A percentile compares a stretch with the other conserved stretches of the same genome.
phyloP scores from a whole-genome alignment of 2,329 filamentous ascomycete genomes.

The Cladophialophora carrionii region DNA sequence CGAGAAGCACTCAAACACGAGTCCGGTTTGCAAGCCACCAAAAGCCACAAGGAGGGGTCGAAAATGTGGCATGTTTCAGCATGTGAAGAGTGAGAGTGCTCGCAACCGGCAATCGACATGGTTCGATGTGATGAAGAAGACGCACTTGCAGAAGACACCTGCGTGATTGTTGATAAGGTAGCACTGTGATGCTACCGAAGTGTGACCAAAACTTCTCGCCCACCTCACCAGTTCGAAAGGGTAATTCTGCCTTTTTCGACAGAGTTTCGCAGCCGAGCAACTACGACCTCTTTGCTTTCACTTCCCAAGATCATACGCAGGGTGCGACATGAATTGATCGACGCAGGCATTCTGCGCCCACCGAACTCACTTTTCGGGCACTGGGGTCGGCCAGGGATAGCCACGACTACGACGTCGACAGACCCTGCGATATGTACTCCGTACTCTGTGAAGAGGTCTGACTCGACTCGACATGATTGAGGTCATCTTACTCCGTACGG shows the following conservation, averaged over 20 bases:
- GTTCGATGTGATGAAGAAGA: slow-evolving; percentile 20
- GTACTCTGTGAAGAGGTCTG: neutral
- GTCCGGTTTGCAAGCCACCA: neutral
- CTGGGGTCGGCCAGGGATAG: neutral
- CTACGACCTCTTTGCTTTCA: neutral
- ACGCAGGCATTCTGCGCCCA: neutral
- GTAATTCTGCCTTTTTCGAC: neutral
- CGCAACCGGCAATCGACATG: neutral
- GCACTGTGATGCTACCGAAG: neutral
- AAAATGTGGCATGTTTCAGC: neutral
- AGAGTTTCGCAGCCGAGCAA: neutral
- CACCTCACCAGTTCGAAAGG: neutral
- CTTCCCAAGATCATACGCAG: neutral
- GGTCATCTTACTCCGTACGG: neutral
- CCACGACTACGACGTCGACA: neutral
- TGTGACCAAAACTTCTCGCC: neutral
- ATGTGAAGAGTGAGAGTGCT: neutral
- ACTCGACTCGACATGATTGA: neutral
- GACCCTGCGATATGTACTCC: neutral
- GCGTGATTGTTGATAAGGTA: slow-evolving; percentile 12
- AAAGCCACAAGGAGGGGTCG: neutral
- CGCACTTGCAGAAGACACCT: slow-evolving; percentile 16
- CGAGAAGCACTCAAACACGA: neutral
- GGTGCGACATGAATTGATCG: neutral
- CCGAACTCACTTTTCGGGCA: neutral